Evolutionary conservation across 1,284 basidiomycete species (phyloP).

Genomic region (Thelephora terrestris): DNA sequence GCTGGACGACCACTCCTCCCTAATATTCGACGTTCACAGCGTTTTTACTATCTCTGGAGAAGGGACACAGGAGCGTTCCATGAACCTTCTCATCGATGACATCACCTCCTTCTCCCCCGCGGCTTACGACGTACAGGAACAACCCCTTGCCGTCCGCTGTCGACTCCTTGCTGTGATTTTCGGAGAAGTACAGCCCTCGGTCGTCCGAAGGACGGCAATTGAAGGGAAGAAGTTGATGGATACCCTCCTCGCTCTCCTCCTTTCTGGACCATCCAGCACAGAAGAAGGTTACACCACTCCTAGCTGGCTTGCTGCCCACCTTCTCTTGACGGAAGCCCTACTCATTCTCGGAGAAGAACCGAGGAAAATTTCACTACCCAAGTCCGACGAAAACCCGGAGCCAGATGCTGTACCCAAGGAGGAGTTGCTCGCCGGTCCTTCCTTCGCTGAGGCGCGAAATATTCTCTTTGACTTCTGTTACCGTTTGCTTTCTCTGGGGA

Average conservation of each 20-base stretch:
- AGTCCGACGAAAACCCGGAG: constrained; percentile 55
- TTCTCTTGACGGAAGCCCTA: constrained; percentile 77
- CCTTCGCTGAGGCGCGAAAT: constrained; percentile 48
- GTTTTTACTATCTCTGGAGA: constrained; percentile 63
- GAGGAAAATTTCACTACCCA: constrained; percentile 47
- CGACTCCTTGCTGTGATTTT: constrained; percentile 80
- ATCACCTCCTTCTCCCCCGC: constrained; percentile 57
- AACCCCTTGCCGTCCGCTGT: constrained; percentile 71
- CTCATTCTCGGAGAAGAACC: constrained; percentile 71
- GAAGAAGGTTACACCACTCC: constrained; percentile 48
- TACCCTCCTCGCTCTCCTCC: constrained; percentile 50
- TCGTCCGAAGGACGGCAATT: constrained; percentile 38
- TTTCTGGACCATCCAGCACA: constrained; percentile 42
- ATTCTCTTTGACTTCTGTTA: constrained; percentile 68
- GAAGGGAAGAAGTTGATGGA: constrained; percentile 47
- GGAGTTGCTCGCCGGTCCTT: constrained; percentile 44
- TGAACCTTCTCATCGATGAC: constrained; percentile 61
- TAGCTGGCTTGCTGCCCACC: constrained; percentile 76
- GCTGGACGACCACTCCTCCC: constrained; percentile 78
- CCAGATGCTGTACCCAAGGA: constrained; percentile 20
- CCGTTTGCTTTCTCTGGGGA: constrained; percentile 50
- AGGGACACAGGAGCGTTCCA: constrained; percentile 49
- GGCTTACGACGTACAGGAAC: constrained; percentile 58
- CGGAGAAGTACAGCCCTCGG: constrained; percentile 53
- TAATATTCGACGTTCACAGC: constrained; percentile 84